These are phyloP conservation scores for Umbelopsis isabellina DNA, from an alignment of 192 early-diverging fungal species.

Conservation along the genomic window DNA sequence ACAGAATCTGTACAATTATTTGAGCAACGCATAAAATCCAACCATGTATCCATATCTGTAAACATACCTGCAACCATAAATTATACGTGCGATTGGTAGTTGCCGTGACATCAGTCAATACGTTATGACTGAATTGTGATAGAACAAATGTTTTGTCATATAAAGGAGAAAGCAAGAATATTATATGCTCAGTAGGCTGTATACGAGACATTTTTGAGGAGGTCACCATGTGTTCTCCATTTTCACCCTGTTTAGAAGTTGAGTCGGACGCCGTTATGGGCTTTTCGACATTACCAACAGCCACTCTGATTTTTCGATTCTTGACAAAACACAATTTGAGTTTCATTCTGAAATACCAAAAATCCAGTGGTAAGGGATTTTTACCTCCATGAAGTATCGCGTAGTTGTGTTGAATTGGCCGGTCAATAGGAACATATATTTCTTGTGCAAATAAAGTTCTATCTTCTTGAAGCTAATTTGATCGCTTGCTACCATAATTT, in stretches of 20 bases:
- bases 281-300: neutral
- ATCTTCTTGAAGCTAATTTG: constrained; percentile 2
- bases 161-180: constrained; percentile 9
- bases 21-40: neutral
- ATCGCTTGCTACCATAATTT: neutral
- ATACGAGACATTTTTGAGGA: neutral
- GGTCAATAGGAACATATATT: neutral
- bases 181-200: constrained; percentile 15
- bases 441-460: neutral
- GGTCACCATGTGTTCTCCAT: neutral
- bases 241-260: neutral
- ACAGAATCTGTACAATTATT: neutral
- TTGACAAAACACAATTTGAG: neutral
- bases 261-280: neutral
- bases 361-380: neutral
- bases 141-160: constrained; percentile 23
- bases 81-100: neutral
- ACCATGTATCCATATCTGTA: neutral
- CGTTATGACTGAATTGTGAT: constrained; percentile 13
- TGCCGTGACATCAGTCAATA: neutral
- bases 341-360: neutral
- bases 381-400: constrained; percentile 13
- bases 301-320: constrained; percentile 1
- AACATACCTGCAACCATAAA: constrained; percentile 30
- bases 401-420: neutral